Evolutionary conservation across 2,329 filamentous ascomycete species (phyloP), one percentile per base, ranked within the genome.

Genomic region (Dissoconium aciculare): DNA sequence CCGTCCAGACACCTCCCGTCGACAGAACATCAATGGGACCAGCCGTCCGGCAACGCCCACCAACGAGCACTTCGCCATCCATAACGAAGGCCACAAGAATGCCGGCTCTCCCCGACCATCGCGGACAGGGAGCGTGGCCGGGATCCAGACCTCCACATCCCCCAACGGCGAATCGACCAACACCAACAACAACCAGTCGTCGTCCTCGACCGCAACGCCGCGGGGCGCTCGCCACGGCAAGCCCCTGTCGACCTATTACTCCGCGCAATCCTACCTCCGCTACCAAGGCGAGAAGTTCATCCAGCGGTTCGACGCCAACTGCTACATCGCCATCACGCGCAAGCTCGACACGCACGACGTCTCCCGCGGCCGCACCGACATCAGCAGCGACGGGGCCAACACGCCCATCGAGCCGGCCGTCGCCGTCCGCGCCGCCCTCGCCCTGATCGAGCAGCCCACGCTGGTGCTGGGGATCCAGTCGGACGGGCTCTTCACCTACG

Each of bases 281-380:
- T 98, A 98, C 57, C 89, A 98, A 58, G 87, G 84, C 34, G 71
- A 78, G 47, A 98, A 98, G 56, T 98, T 98, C 47, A 89, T 95
- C 46, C 84, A 82, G 56, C 79, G 89, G 6, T 98, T 95, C 55
- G 89, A 98, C 56, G 82, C 84, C 48, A 98, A 98, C 56, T 98
- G 89, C 61, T 98, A 98, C 61, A 98, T 98, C 45, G 85, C 89
- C 43, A 95, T 98, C 57, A 95, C 89, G 4, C 79, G 89, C 48
- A 98, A 98, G 57, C 71, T 98, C 11, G 89, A 98, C 53, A 95
- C 89, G 0, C 89, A 98, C 56, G 89, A 98, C 53, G 74, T 98
- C 1, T 36, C 41, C 17, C 37, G 41, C 11, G 40, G 41, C 11
- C 36, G 41, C 8, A 44, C 41, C 11, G 35, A 43, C 11, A 37